Percentiles rank a stretch among this genome's conserved stretches.
phyloP scores from a whole-genome alignment of 163 green algal genomes.

The Chlamydomonas reinhardtii region DNA sequence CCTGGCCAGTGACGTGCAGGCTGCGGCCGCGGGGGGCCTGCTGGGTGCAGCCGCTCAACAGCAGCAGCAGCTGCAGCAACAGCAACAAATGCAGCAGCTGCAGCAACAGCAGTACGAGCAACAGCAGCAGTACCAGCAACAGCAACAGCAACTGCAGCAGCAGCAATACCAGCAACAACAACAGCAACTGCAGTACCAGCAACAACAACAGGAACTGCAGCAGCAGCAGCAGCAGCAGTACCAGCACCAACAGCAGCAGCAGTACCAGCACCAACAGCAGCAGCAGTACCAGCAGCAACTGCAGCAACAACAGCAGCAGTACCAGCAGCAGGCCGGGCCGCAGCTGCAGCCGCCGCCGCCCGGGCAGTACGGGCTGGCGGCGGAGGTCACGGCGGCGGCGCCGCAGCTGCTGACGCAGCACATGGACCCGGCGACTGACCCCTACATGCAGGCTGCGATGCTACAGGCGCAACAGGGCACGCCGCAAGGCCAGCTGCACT shows the following conservation, averaged over 20 bases:
- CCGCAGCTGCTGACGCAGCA: background rate
- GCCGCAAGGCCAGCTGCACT: too few relatives aligned
- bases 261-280: background rate
- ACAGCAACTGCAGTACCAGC: background rate
- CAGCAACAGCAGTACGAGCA: background rate
- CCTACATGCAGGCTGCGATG: too few relatives aligned
- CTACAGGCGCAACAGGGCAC: background rate
- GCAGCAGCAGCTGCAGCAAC: background rate
- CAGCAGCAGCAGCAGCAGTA: too few relatives aligned
- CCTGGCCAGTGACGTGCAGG: background rate
- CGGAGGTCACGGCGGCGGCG: background rate
- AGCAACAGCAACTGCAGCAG: background rate
- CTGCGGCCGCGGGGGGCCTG: background rate
- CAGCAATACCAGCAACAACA: background rate
- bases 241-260: background rate
- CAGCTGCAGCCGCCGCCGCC: background rate
- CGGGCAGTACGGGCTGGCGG: background rate
- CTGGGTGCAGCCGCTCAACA: background rate
- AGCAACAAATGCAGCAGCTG: background rate
- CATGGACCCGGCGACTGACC: too few relatives aligned
- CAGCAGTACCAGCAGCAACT: background rate
- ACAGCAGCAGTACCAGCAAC: background rate
- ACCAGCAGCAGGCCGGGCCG: background rate
- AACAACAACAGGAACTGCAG: background rate
- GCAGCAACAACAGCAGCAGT: constrained; percentile 4